Evolutionary conservation across 768 basidiomycete species (phyloP), one percentile per base, ranked within the genome.

Genomic region (Auricularia sp.): DNA sequence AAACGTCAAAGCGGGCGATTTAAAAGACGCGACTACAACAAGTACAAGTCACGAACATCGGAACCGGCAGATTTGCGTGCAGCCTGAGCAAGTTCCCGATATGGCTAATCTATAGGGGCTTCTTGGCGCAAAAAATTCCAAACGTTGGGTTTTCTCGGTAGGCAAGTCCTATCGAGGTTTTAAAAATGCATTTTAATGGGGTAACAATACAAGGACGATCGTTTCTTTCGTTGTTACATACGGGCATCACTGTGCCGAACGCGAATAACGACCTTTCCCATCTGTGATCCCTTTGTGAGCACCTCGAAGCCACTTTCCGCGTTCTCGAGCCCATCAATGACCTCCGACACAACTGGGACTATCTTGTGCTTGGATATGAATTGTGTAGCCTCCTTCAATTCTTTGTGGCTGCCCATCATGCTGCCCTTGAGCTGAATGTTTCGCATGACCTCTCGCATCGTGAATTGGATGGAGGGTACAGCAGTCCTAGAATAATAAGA

Each of bases 361-460:
- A 94, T 86, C 58, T 77, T 78, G 67, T 91, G 85, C 70, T 85
- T 73, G 3, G 77, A 74, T 29, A 93, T 73, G 74, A 94, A 93
- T 14, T 75, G 72, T 1, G 90, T 90, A 23, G 90, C 90, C 36
- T 85, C 84, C 62, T 80, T 72, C 65, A 93, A 79, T 74, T 93
- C 91, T 63, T 83, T 79, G 68, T 80, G 83, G 7, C 90, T 91
- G 18, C 90, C 91, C 90, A 93, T 91, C 34, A 16, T 72, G 79
- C 53, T 53, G 90, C 91, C 91, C 36, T 90, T 78, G 47, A 94
- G 75, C 66, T 85, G 83, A 51, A 87, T 84, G 68, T 90, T 87
- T 69, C 82, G 86, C 67, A 93, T 71, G 29, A 93, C 87, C 67
- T 90, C 83, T 18, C 84, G 81, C 87, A 94, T 93, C 10, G 86